phyloP scores from a whole-genome alignment of 805 yeast species.

The Wickerhamiella parazyma region DNA sequence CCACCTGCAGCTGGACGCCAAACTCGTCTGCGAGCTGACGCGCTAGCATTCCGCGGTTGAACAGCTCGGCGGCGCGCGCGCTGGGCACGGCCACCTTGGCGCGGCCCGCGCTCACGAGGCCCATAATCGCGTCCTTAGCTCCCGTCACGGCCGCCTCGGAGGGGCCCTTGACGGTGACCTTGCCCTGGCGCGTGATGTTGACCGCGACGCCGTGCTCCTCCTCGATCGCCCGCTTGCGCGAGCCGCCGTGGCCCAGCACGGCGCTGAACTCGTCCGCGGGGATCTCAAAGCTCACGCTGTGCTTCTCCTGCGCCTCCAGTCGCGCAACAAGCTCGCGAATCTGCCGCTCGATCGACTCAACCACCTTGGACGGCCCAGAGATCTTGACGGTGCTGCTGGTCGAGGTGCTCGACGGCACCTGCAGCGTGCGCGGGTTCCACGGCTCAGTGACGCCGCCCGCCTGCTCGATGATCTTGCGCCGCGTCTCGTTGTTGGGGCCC shows the following conservation, averaged over 20 bases:
- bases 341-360: conserved; percentile 49
- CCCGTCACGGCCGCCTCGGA: conserved; percentile 45
- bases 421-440: conserved; percentile 40
- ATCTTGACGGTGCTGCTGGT: conserved; percentile 36
- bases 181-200: conserved; percentile 47
- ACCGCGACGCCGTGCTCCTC: conserved; percentile 50
- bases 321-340: conserved; percentile 45
- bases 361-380: conserved; percentile 64
- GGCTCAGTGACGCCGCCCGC: conserved; percentile 58
- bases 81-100: conserved; percentile 45
- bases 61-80: conserved; percentile 41
- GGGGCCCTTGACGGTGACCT: conserved; percentile 46
- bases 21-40: conserved; percentile 40
- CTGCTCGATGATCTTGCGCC: conserved; percentile 55
- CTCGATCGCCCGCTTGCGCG: conserved; percentile 58
- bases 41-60: conserved; percentile 53
- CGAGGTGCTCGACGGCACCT: conserved; percentile 57
- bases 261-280: conserved; percentile 63
- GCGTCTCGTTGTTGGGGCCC: conserved; percentile 64
- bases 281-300: conserved; percentile 29
- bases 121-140: conserved; percentile 48
- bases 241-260: conserved; percentile 71
- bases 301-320: conserved; percentile 29
- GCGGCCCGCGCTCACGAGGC: conserved; percentile 46
- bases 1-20: conserved; percentile 48